These are phyloP conservation scores for Geotrichum macrosporum DNA, from an alignment of 1,139 yeast species.

Conservation along the genomic window DNA sequence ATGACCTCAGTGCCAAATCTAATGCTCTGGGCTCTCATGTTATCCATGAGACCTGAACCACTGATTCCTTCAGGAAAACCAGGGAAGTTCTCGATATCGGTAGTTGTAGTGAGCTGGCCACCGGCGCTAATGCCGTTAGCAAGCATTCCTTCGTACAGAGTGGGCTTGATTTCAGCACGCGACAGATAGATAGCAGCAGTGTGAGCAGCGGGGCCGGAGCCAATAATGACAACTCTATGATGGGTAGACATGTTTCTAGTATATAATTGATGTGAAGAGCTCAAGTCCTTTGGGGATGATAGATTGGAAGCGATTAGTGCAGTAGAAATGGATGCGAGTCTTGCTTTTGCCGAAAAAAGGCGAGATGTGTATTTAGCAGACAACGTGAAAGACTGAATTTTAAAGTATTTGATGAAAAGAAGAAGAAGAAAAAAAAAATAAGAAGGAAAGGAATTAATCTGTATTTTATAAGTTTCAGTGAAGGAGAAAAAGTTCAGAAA, in stretches of 20 bases:
- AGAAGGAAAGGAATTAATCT: neutral
- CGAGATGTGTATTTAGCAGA: slow-evolving; percentile 18
- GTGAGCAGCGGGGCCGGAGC: slow-evolving; percentile 99
- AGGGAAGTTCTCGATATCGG: slow-evolving; percentile 92
- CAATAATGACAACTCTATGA: slow-evolving; percentile 84
- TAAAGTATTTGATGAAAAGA: neutral
- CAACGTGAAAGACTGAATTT: slow-evolving; percentile 14
- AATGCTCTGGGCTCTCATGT: slow-evolving; percentile 82
- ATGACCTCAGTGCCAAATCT: slow-evolving; percentile 89
- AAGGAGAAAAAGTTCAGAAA: neutral
- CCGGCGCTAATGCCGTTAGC: slow-evolving; percentile 99
- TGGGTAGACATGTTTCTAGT: slow-evolving; percentile 42
- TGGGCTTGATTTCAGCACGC: slow-evolving; percentile 93
- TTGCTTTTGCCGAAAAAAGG: slow-evolving; percentile 15
- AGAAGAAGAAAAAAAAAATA: neutral
- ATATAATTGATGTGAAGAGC: neutral
- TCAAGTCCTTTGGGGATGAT: neutral
- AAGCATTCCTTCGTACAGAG: slow-evolving; percentile 88
- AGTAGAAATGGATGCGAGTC: slow-evolving; percentile 16
- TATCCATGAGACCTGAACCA: slow-evolving; percentile 85
- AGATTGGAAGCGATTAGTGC: slow-evolving; percentile 17
- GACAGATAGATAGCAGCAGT: slow-evolving; percentile 97
- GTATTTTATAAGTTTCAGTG: slow-evolving; percentile 1
- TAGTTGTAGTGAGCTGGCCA: slow-evolving; percentile 96
- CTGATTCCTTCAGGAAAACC: slow-evolving; percentile 95